phyloP scores from a whole-genome alignment of 1,284 basidiomycete species.

The Apiotrichum veenhuisii region DNA sequence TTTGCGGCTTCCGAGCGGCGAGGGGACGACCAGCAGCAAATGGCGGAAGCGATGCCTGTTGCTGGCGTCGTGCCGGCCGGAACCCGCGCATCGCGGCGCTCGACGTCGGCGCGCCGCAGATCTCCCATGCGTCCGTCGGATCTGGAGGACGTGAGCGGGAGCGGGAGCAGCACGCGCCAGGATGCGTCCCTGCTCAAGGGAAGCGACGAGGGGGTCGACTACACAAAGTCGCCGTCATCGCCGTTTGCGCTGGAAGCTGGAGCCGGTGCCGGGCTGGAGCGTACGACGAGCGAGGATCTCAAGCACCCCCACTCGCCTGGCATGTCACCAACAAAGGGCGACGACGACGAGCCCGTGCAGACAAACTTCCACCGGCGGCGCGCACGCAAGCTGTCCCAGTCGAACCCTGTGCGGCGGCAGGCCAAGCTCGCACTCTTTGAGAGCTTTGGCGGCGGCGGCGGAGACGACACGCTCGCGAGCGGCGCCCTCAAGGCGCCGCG shows the following conservation, averaged over 20 bases:
- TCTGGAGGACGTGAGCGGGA: neutral
- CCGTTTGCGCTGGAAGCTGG: neutral
- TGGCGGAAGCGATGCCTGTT: constrained; percentile 39
- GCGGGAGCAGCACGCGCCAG: constrained; percentile 14
- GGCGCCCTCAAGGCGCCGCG: constrained; percentile 44
- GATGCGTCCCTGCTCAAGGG: neutral
- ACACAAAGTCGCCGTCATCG: constrained; percentile 1
- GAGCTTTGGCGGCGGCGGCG: constrained; percentile 51
- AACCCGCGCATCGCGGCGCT: neutral
- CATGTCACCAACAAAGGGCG: constrained; percentile 15
- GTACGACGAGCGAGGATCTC: constrained; percentile 28
- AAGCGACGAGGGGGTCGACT: constrained; percentile 5
- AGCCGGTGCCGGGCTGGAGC: constrained; percentile 5
- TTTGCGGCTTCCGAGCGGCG: constrained; percentile 70
- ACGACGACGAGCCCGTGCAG: constrained; percentile 17
- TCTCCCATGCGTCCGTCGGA: constrained; percentile 2
- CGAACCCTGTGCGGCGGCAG: constrained; percentile 60
- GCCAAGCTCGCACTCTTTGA: constrained; percentile 93
- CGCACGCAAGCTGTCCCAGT: constrained; percentile 78
- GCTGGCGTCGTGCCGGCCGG: too few relatives aligned
- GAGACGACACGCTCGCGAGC: constrained; percentile 18
- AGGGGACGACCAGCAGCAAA: constrained; percentile 50
- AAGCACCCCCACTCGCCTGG: constrained; percentile 35
- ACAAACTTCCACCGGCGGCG: constrained; percentile 54
- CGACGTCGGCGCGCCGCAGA: neutral